A percentile compares a stretch with the other conserved stretches of the same genome.
These are phyloP conservation scores for Eutypella sp. DNA, from an alignment of 2,329 filamentous ascomycete genomes.

Conservation along the genomic window DNA sequence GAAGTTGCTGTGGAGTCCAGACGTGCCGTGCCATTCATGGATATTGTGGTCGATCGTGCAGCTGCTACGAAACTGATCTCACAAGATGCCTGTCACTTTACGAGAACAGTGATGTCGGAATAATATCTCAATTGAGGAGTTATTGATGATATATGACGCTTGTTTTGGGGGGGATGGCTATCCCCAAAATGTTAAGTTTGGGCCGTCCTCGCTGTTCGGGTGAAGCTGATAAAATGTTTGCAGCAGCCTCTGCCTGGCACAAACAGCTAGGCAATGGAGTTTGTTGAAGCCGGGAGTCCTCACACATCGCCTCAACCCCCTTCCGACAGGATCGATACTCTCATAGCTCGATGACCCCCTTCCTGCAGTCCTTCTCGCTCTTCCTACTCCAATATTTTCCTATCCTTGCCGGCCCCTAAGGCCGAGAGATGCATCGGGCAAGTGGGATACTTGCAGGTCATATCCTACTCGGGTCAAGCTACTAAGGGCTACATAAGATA, in stretches of 20 bases:
- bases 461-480: slow-evolving; percentile 26
- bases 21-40: too few relatives aligned
- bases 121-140: not conserved
- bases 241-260: slow-evolving; percentile 8
- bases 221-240: slow-evolving; percentile 10
- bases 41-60: not conserved
- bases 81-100: not conserved
- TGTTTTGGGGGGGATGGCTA: slow-evolving; percentile 11
- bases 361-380: slow-evolving; percentile 9
- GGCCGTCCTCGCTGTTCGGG: slow-evolving; percentile 12
- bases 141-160: slow-evolving; percentile 1
- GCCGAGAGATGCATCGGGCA: slow-evolving; percentile 12
- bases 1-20: too few relatives aligned
- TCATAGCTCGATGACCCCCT: slow-evolving; percentile 8
- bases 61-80: not conserved
- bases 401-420: slow-evolving; percentile 17
- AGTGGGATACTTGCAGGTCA: slow-evolving; percentile 18
- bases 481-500: slow-evolving; percentile 21
- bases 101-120: not conserved
- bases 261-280: slow-evolving; percentile 10
- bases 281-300: slow-evolving; percentile 13
- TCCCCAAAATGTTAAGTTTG: slow-evolving; percentile 14
- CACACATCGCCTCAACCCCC: slow-evolving; percentile 1
- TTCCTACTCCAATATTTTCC: slow-evolving; percentile 21
- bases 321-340: slow-evolving; percentile 8